These are phyloP conservation scores for Allomyces arbusculus DNA, from an alignment of 192 early-diverging fungal genomes.

Conservation along the genomic window DNA sequence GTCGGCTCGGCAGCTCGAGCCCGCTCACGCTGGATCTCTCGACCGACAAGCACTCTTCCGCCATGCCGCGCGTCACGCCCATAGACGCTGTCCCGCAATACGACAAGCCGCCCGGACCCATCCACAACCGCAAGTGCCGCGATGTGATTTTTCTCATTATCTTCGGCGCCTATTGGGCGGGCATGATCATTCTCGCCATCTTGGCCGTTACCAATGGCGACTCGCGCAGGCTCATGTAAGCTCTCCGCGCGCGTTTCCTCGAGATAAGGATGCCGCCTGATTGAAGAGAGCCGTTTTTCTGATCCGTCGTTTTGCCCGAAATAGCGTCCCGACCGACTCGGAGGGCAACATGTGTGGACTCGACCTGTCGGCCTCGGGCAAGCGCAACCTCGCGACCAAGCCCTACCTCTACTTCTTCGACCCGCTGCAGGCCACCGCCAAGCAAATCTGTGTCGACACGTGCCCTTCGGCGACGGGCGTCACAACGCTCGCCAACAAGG, in stretches of 20 bases:
- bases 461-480: background rate
- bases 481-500: background rate
- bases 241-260: background rate
- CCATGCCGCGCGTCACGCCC: background rate
- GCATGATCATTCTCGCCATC: slow-evolving; percentile 2
- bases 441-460: background rate
- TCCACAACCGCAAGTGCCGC: background rate
- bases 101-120: background rate
- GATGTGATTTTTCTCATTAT: slow-evolving; percentile 1
- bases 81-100: background rate
- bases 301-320: background rate
- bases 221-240: background rate
- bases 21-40: background rate
- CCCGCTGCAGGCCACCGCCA: background rate
- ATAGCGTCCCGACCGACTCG: background rate
- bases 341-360: slow-evolving; percentile 1
- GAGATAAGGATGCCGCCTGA: no score
- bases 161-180: slow-evolving; percentile 3
- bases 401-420: slow-evolving; percentile 1
- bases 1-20: no score
- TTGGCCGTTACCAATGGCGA: slow-evolving; percentile 1
- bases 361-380: background rate
- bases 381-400: background rate
- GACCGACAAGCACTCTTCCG: background rate
- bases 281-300: no score